Evolutionary conservation across 2,329 filamentous ascomycete genomes (phyloP), one percentile per base, ranked within the genome.

Genomic region (Fusarium tricinctum): DNA sequence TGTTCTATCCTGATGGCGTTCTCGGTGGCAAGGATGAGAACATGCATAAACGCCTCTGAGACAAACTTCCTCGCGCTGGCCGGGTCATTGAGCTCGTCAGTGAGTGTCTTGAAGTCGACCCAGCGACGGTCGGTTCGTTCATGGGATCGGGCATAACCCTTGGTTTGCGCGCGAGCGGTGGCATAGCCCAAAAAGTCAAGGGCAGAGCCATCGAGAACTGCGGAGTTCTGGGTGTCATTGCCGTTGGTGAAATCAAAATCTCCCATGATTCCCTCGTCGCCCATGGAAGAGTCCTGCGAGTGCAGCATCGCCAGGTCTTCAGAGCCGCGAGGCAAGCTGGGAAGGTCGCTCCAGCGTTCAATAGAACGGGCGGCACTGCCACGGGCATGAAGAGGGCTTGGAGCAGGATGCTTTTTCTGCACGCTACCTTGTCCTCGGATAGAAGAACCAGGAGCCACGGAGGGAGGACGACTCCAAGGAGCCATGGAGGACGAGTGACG

Each of bases 31-130:
- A 96, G 83, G 13, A 86, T 84, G 15, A 97, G 84, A 3, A 92
- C 84, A 76, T 96, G 92, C 79, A 91, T 88, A 75, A 93, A 91
- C 0, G 89, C 92, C 76, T 94, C 91, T 3, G 91, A 89, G 10
- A 91, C 92, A 14, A 93, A 88, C 30, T 87, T 81, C 35, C 82
- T 84, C 30, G 86, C 88, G 42, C 81, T 78, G 12, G 74, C 74
- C 0, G 88, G 85, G n/a, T 87, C 83, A 44, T 96, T 87, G 12
- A 97, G 79, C 48, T 88, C 81, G 45, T 90, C 83, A 44, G 96
- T 88, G 17, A 97, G 80, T 48, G 88, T 81, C 43, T 90, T 87
- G 74, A 97, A 97, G 0, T 84, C 80, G 42, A 96, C 81, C 78
- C 83, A 88, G 17, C 74, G 78, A 13, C 79, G 76, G 42, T 68